Evolutionary conservation across 192 early-diverging fungal species (phyloP).

Genomic region (Phlyctochytrium bullatum): DNA sequence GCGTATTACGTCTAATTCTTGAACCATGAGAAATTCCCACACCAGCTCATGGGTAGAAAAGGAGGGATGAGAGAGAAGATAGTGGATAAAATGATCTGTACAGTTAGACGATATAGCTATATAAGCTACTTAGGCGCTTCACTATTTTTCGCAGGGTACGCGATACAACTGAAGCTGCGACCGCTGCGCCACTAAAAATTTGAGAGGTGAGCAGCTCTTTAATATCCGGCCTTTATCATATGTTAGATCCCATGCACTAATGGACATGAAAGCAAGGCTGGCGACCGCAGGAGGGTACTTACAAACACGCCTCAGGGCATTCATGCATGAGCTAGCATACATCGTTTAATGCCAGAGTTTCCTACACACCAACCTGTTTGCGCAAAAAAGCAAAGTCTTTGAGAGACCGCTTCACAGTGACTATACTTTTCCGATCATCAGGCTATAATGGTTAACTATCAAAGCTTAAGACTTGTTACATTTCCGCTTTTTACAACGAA

Average conservation of each 20-base stretch:
- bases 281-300: constrained; percentile 1
- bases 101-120: neutral
- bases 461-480: neutral
- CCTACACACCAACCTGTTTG: constrained; percentile 11
- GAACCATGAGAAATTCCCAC: constrained; percentile 24
- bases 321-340: constrained; percentile 19
- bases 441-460: constrained; percentile 2
- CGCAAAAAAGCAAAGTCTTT: constrained; percentile 34
- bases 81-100: constrained; percentile 24
- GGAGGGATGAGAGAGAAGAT: constrained; percentile 25
- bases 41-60: constrained; percentile 23
- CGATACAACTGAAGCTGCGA: neutral
- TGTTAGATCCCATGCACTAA: too few relatives aligned
- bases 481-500: constrained; percentile 13
- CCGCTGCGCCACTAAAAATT: neutral
- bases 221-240: constrained; percentile 17
- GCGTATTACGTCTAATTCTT: constrained; percentile 22
- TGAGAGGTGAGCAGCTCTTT: constrained; percentile 14
- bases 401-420: constrained; percentile 20
- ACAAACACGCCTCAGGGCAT: constrained; percentile 30
- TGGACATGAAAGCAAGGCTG: too few relatives aligned
- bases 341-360: too few relatives aligned
- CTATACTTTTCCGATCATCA: constrained; percentile 3
- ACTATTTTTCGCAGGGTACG: constrained; percentile 9
- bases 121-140: constrained; percentile 20